Conservation (phyloP, 1,139 yeast genomes). For the Arxiozyma telluris region DNA sequence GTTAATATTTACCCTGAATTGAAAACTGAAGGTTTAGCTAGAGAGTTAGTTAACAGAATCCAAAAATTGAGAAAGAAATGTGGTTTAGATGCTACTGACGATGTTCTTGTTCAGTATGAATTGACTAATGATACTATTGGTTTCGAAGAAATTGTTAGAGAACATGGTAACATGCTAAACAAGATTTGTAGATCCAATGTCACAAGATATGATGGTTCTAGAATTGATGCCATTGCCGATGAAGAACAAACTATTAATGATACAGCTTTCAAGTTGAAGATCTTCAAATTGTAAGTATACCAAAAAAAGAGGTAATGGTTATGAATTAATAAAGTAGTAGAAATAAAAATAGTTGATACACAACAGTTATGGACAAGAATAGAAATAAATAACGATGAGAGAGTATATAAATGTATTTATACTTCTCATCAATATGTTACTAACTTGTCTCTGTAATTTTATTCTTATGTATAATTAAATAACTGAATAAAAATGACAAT, state of each 20-base stretch:
- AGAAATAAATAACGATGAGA: background rate
- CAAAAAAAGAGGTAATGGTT: background rate
- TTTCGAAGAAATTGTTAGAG: slow-evolving; percentile 53
- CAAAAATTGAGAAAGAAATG: slow-evolving; percentile 97
- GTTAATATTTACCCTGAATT: slow-evolving; percentile 80
- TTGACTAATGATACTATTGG: slow-evolving; percentile 62
- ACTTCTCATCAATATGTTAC: background rate
- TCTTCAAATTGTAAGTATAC: slow-evolving; percentile 41
- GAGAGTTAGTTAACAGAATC: slow-evolving; percentile 93
- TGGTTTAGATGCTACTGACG: slow-evolving; percentile 91
- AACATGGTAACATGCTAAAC: slow-evolving; percentile 58
- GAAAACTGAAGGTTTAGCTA: slow-evolving; percentile 88
- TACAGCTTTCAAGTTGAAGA: slow-evolving; percentile 69
- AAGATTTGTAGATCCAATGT: slow-evolving; percentile 60
- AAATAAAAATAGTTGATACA: slow-evolving; percentile 1
- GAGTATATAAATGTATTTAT: too few species aligned
- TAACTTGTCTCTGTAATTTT: background rate
- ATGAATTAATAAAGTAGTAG: background rate
- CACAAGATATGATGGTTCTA: slow-evolving; percentile 31
- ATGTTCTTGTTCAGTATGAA: slow-evolving; percentile 76
- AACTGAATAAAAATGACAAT: too few species aligned
- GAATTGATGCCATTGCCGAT: slow-evolving; percentile 55
- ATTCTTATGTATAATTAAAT: background rate
- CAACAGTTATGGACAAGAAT: background rate
- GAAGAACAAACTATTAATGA: slow-evolving; percentile 90